These are phyloP conservation scores for Cutaneotrichosporon mucoides DNA, from an alignment of 1,284 basidiomycete genomes.

Conservation along the genomic window DNA sequence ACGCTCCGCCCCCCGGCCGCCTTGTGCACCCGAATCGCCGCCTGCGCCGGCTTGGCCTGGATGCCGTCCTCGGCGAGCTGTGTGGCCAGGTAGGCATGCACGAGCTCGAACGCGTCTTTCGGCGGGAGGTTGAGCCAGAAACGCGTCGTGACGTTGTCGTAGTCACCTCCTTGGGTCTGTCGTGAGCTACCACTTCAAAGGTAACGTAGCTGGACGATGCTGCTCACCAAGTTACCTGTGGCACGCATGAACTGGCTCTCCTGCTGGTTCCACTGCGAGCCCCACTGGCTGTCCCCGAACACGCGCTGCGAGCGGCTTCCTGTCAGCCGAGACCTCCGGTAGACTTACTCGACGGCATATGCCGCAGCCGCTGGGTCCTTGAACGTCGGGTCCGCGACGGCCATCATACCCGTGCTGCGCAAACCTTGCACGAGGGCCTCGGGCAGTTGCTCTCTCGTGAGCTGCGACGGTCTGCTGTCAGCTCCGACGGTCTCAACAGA, in stretches of 20 bases:
- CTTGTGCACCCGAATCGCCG: constrained; percentile 31
- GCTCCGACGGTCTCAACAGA: too few relatives aligned
- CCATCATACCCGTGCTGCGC: constrained; percentile 61
- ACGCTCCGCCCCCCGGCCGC: constrained; percentile 37
- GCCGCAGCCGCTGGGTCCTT: constrained; percentile 28
- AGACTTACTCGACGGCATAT: constrained; percentile 33
- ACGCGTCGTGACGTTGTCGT: constrained; percentile 39
- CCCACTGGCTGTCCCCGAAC: constrained; percentile 33
- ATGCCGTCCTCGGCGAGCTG: constrained; percentile 24
- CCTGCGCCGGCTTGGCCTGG: constrained; percentile 8
- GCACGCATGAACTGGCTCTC: constrained; percentile 48
- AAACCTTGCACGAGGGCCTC: constrained; percentile 66
- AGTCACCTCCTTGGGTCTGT: constrained; percentile 44
- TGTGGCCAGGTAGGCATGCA: constrained; percentile 23
- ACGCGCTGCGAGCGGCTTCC: constrained; percentile 36
- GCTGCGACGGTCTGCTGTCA: constrained; percentile 49
- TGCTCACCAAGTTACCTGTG: constrained; percentile 45
- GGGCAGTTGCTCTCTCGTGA: constrained; percentile 62
- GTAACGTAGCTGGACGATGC: too few relatives aligned
- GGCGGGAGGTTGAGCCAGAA: constrained; percentile 42
- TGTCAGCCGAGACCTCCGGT: neutral
- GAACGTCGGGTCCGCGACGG: constrained; percentile 59
- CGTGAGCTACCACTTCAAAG: too few relatives aligned
- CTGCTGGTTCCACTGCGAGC: constrained; percentile 37
- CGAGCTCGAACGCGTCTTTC: constrained; percentile 25